phyloP scores from a whole-genome alignment of 345 rosid species.

The Arabis hirsuta region DNA sequence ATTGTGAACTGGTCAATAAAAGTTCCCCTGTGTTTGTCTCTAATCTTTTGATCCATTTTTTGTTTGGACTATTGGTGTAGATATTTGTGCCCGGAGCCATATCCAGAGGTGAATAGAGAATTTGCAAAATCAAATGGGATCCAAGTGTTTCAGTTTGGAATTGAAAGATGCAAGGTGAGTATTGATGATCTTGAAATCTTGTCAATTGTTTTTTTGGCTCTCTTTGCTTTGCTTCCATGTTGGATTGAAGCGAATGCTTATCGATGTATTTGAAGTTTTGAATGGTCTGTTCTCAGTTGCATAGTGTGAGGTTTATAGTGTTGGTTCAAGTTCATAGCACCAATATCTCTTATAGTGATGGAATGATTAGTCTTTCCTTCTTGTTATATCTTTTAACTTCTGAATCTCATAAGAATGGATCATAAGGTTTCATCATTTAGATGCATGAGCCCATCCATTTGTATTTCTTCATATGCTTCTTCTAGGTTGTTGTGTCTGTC shows the following conservation, averaged over 20 bases:
- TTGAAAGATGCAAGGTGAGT: constrained; percentile 71
- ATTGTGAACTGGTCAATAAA: neutral
- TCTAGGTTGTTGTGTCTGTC: neutral
- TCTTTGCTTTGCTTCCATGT: neutral
- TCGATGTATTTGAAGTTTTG: constrained; percentile 19
- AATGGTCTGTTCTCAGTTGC: neutral
- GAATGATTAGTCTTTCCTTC: neutral
- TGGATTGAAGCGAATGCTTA: neutral
- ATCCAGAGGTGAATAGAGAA: constrained; percentile 61
- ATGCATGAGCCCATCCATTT: neutral
- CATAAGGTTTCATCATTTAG: neutral
- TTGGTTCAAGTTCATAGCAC: neutral
- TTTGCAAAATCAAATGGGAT: constrained; percentile 62
- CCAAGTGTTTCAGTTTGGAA: constrained; percentile 75
- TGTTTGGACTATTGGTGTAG: constrained; percentile 41
- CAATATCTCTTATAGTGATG: neutral
- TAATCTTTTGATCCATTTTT: neutral
- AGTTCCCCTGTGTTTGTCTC: neutral
- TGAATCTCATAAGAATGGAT: constrained; percentile 3
- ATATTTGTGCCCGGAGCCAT: constrained; percentile 73
- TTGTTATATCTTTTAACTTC: neutral
- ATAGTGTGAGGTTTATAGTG: neutral
- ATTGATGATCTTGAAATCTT: neutral
- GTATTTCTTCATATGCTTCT: neutral
- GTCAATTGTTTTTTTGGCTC: neutral